A percentile compares a stretch with the other conserved stretches of the same genome.
Conservation (phyloP, 495 filamentous ascomycete species). For the Xylaria flabelliformis region DNA sequence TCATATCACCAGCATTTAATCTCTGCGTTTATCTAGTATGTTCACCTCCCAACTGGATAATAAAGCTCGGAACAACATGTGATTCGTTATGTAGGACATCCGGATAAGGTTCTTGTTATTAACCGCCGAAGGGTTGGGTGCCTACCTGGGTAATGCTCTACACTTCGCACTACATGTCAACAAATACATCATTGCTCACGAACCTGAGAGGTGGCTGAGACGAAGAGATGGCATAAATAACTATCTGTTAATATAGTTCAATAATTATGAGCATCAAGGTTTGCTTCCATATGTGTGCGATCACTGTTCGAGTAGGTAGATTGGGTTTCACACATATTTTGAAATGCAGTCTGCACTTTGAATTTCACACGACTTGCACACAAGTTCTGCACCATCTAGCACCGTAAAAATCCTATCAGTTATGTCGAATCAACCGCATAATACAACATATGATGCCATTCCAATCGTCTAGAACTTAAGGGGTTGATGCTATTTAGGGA, state of each 20-base stretch:
- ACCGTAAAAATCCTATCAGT: background rate
- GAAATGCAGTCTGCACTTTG: no score
- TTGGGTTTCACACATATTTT: no score
- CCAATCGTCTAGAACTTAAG: background rate
- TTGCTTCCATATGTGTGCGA: no score
- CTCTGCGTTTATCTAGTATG: background rate
- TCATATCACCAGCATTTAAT: background rate
- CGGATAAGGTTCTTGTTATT: conserved; percentile 14
- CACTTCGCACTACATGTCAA: background rate
- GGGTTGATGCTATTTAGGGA: background rate
- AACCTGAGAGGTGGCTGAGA: no score
- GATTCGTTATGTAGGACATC: background rate
- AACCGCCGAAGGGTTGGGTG: background rate
- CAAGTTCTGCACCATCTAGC: background rate
- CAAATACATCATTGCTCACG: background rate
- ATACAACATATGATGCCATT: conserved; percentile 10
- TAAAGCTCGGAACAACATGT: background rate
- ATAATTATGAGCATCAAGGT: no score
- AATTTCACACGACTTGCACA: no score
- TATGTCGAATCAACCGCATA: background rate
- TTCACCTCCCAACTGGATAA: background rate
- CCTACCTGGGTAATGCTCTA: background rate
- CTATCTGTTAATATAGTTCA: background rate
- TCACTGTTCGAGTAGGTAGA: no score
- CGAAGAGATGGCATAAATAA: background rate